Evolutionary conservation across 768 basidiomycete species (phyloP).

Genomic region (Trametes maxima): DNA sequence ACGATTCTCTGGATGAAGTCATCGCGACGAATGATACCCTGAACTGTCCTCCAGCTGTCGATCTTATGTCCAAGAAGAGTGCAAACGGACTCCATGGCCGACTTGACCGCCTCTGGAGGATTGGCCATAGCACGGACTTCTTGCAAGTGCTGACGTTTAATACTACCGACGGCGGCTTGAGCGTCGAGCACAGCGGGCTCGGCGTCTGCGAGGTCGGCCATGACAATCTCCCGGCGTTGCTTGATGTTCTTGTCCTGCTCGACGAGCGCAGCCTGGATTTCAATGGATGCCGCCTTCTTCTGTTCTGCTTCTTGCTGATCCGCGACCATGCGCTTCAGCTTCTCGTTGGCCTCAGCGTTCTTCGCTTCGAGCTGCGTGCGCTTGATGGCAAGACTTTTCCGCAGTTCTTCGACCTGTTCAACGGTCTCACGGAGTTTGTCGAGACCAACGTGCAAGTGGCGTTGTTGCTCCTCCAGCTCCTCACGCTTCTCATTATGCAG

Average conservation of each 20-base stretch:
- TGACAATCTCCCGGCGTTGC: conserved; percentile 85
- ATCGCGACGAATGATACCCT: conserved; percentile 92
- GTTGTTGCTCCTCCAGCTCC: conserved; percentile 97
- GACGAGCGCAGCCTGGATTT: conserved; percentile 91
- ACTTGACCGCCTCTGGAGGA: conserved; percentile 95
- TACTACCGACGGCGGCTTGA: conserved; percentile 93
- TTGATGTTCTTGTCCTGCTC: conserved; percentile 90
- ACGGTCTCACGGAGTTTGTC: conserved; percentile 97
- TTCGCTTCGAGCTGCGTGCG: conserved; percentile 91
- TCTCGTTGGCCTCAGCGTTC: conserved; percentile 94
- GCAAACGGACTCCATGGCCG: conserved; percentile 99
- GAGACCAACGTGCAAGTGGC: conserved; percentile 96
- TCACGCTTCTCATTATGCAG: conserved; percentile 96
- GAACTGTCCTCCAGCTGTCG: conserved; percentile 95
- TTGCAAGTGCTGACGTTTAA: conserved; percentile 92
- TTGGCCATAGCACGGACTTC: conserved; percentile 99
- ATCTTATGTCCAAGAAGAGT: conserved; percentile 95
- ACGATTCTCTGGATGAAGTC: conserved; percentile 97
- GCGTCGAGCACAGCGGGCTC: conserved; percentile 97
- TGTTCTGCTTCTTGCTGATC: conserved; percentile 99
- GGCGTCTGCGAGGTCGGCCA: conserved; percentile 94
- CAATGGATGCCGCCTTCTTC: conserved; percentile 94
- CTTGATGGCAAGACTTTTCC: conserved; percentile 94
- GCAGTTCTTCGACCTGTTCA: conserved; percentile 93
- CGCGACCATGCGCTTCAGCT: conserved; percentile 95